Evolutionary conservation across 768 basidiomycete species (phyloP), one percentile per base, ranked within the genome.

Genomic region (Kwoniella mangroviensis): DNA sequence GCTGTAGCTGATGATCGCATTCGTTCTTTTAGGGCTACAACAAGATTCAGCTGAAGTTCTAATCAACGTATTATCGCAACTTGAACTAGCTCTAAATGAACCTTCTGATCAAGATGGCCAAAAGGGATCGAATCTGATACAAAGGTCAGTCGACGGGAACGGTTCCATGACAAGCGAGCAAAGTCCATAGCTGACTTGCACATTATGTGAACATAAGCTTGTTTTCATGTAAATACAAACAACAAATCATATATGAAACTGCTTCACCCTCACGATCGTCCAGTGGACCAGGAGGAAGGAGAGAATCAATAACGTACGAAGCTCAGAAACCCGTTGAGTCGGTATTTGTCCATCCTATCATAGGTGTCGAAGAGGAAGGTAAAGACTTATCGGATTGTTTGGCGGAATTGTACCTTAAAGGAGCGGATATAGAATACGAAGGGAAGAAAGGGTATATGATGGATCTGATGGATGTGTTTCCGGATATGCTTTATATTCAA

Each of bases 21-120:
- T 45, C 26, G 22, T 41, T 26, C n/a, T 19, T 61, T 15, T 63
- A 80, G 94, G 96, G 5, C 91, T 91, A 76, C 97, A 99, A 78
- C 96, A 99, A 78, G 97, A 99, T 81, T 95, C 98, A 13, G 91
- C 96, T 0, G 97, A 99, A 84, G 98, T 96, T 84, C 93, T 98
- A 91, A 96, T 98, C 83, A 98, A 98, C 77, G 95, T 95, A 85
- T 91, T 99, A 87, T 97, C 97, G 84, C 97, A 98, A 83, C 94
- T 98, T 61, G 97, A 99, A 83, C 91, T 93, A 4, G 94, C 94
- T 0, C 82, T 85, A 49, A 91, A 91, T 76, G 91, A 94, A 70
- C 88, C 88, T 61, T 67, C 74, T 52, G 67, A 64, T 6, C 88
- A 86, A 80, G 11, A 81, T 84, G 22, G 86, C 85, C 71, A 86